Evolutionary conservation across 805 yeast genomes (phyloP).

Genomic region (Schwanniomyces pseudopolymorphus): DNA sequence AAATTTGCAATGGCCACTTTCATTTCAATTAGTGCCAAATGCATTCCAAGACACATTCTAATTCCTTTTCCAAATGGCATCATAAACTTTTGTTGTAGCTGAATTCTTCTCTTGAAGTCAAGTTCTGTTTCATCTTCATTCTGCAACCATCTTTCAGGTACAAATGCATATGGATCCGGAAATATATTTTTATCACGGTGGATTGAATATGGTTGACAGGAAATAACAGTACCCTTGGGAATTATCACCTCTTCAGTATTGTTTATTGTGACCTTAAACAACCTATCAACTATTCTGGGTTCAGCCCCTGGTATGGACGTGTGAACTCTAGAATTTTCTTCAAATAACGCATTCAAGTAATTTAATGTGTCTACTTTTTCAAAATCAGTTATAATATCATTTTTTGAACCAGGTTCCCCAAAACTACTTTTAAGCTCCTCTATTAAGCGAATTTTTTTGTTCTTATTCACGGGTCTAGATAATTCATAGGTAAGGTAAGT

Average conservation of each 20-base stretch:
- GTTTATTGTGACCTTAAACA: conserved; percentile 22
- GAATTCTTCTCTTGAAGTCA: conserved; percentile 35
- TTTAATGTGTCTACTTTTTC: conserved; percentile 50
- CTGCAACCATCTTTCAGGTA: conserved; percentile 65
- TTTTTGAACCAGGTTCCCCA: conserved; percentile 26
- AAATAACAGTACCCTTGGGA: conserved; percentile 56
- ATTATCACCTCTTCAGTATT: conserved; percentile 26
- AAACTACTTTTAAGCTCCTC: conserved; percentile 43
- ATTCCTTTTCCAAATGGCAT: conserved; percentile 74
- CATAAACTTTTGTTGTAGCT: conserved; percentile 50
- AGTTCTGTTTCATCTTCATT: conserved; percentile 29
- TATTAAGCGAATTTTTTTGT: conserved; percentile 47
- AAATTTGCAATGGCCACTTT: conserved; percentile 55
- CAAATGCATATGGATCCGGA: conserved; percentile 49
- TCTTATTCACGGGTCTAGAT: conserved; percentile 47
- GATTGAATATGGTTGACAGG: conserved; percentile 65
- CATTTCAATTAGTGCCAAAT: conserved; percentile 65
- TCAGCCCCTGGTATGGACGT: conserved; percentile 76
- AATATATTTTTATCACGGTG: conserved; percentile 54
- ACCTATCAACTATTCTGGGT: conserved; percentile 49
- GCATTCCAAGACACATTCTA: conserved; percentile 73
- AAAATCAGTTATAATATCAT: conserved; percentile 23
- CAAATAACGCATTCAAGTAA: conserved; percentile 57
- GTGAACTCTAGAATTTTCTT: conserved; percentile 62
- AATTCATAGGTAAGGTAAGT: conserved; percentile 59